These are phyloP conservation scores for Stemphylium beticola DNA, from an alignment of 2,329 filamentous ascomycete species.

Conservation along the genomic window DNA sequence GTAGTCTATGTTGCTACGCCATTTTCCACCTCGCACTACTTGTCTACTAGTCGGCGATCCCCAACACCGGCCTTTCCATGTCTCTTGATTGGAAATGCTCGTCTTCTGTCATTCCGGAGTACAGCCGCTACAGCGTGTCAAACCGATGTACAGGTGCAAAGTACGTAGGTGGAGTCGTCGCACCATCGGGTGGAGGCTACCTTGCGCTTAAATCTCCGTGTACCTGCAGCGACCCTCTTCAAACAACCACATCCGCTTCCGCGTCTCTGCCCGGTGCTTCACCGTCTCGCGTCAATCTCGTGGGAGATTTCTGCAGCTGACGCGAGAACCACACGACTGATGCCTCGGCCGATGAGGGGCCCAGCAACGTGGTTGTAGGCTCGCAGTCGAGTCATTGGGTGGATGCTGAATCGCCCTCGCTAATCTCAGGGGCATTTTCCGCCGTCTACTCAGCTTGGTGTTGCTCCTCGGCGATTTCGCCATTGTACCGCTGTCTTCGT, in stretches of 20 bases:
- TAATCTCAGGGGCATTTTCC: slow-evolving; percentile 13
- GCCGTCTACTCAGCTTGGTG: too few relatives aligned
- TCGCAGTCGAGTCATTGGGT: slow-evolving; percentile 1
- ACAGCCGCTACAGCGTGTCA: neutral
- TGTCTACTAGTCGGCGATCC: neutral
- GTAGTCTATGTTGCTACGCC: neutral
- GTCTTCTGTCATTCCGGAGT: neutral
- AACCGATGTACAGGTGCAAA: neutral
- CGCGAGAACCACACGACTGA: neutral
- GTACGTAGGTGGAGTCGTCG: slow-evolving; percentile 10
- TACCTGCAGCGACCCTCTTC: slow-evolving; percentile 1
- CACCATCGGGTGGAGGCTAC: slow-evolving; percentile 1
- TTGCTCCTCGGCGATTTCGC: too few relatives aligned
- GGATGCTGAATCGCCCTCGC: neutral
- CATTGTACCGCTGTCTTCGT: too few relatives aligned
- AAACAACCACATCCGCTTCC: neutral
- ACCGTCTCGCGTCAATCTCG: neutral
- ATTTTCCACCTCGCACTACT: neutral
- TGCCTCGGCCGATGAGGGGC: neutral
- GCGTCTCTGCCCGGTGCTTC: neutral
- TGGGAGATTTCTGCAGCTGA: neutral
- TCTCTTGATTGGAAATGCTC: neutral
- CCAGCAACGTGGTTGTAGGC: neutral
- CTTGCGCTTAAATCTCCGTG: neutral
- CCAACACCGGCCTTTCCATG: neutral